Evolutionary conservation across 208 protist species (phyloP).

Genomic region (Wallacemonas sp.): DNA sequence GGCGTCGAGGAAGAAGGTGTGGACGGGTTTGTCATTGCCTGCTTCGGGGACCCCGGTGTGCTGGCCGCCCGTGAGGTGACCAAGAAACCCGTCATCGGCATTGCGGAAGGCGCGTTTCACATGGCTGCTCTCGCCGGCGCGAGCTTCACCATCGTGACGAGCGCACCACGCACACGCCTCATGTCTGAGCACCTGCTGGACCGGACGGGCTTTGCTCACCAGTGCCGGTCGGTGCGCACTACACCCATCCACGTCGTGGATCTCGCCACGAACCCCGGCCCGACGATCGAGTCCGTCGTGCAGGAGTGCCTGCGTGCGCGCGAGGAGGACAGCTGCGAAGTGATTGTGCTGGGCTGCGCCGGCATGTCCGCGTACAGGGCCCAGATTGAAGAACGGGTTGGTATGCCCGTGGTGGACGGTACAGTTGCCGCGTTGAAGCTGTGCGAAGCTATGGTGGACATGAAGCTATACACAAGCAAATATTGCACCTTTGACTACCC

Average conservation of each 20-base stretch:
- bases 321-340: constrained; percentile 3
- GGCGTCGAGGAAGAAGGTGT: constrained; percentile 4
- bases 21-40: constrained; percentile 1
- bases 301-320: constrained; percentile 3
- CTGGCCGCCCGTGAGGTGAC: not conserved
- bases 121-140: not conserved
- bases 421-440: constrained; percentile 2
- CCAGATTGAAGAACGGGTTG: not conserved
- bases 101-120: constrained; percentile 2
- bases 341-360: constrained; percentile 2
- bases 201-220: constrained; percentile 1
- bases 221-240: constrained; percentile 2
- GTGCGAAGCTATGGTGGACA: constrained; percentile 3
- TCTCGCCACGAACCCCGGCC: not conserved
- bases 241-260: constrained; percentile 4
- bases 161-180: constrained; percentile 6
- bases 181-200: constrained; percentile 3
- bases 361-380: not conserved
- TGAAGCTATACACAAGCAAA: constrained; percentile 4
- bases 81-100: constrained; percentile 3
- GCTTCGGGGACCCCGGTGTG: constrained; percentile 5
- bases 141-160: constrained; percentile 2
- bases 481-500: constrained; percentile 7
- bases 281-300: constrained; percentile 1
- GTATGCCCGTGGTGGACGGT: constrained; percentile 3